These are phyloP conservation scores for Pichia kudriavzevii DNA, from an alignment of 1,139 yeast species.

Conservation along the genomic window DNA sequence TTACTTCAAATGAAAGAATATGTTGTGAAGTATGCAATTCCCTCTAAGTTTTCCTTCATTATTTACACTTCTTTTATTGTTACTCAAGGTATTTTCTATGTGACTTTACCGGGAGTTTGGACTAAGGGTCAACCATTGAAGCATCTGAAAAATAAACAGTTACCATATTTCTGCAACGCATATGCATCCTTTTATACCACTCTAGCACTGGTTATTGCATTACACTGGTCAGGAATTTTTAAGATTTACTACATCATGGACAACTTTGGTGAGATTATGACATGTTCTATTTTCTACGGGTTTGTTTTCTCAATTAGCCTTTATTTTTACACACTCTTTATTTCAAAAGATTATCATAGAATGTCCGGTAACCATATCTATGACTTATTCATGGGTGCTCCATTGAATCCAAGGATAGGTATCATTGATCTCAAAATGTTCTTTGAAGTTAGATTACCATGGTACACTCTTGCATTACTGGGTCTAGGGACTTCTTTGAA, in stretches of 20 bases:
- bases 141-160: slow-evolving; percentile 69
- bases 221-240: slow-evolving; percentile 72
- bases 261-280: slow-evolving; percentile 85
- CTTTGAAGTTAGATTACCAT: slow-evolving; percentile 93
- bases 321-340: slow-evolving; percentile 56
- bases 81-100: slow-evolving; percentile 69
- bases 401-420: slow-evolving; percentile 92
- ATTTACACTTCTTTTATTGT: slow-evolving; percentile 64
- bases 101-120: slow-evolving; percentile 90
- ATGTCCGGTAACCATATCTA: slow-evolving; percentile 88
- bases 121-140: slow-evolving; percentile 88
- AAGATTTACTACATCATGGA: slow-evolving; percentile 68
- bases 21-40: slow-evolving; percentile 55
- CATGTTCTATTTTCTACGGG: slow-evolving; percentile 80
- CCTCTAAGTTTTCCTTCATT: slow-evolving; percentile 58
- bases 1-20: slow-evolving; percentile 36
- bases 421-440: slow-evolving; percentile 91
- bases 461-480: slow-evolving; percentile 84
- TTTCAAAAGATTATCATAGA: slow-evolving; percentile 70
- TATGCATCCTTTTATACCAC: slow-evolving; percentile 73
- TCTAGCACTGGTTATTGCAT: slow-evolving; percentile 45
- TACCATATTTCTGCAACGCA: slow-evolving; percentile 92
- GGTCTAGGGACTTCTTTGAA: slow-evolving; percentile 66
- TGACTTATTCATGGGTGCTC: slow-evolving; percentile 96
- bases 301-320: slow-evolving; percentile 52